phyloP scores from a whole-genome alignment of 441 rosid genomes.

The Eutrema salsugineum region DNA sequence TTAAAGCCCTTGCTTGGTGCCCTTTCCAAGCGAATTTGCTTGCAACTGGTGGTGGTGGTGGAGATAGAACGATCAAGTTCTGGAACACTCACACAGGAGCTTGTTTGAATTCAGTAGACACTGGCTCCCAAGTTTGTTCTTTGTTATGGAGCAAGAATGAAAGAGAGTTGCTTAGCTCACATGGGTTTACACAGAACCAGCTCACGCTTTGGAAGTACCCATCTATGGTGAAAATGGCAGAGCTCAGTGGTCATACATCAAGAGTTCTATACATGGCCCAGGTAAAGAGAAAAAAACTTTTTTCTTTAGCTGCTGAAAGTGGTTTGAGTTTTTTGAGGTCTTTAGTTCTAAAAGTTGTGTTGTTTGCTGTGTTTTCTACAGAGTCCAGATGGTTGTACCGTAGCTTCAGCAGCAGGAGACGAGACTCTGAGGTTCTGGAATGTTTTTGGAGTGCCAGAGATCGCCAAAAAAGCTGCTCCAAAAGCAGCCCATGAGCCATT shows the following conservation, averaged over 20 bases:
- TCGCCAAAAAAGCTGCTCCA: slow-evolving; percentile 40
- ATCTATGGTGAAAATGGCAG: slow-evolving; percentile 33
- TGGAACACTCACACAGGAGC: slow-evolving; percentile 37
- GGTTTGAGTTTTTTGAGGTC: background rate
- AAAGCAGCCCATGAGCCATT: slow-evolving; percentile 48
- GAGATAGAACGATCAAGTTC: slow-evolving; percentile 33
- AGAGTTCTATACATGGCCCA: slow-evolving; percentile 16
- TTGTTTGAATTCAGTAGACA: slow-evolving; percentile 33
- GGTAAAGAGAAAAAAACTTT: slow-evolving; percentile 1
- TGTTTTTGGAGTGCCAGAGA: slow-evolving; percentile 56
- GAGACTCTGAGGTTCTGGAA: slow-evolving; percentile 67
- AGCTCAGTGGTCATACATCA: slow-evolving; percentile 19
- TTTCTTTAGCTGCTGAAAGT: background rate
- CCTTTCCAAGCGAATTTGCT: slow-evolving; percentile 30
- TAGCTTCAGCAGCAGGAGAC: slow-evolving; percentile 65
- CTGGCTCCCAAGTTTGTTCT: slow-evolving; percentile 36
- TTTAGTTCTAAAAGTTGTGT: background rate
- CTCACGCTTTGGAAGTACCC: slow-evolving; percentile 29
- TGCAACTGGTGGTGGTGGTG: slow-evolving; percentile 37
- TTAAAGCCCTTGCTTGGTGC: slow-evolving; percentile 30
- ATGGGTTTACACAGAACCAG: slow-evolving; percentile 30
- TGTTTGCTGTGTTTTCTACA: slow-evolving; percentile 19
- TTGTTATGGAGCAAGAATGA: slow-evolving; percentile 34
- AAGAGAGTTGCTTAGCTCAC: slow-evolving; percentile 39
- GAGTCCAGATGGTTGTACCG: slow-evolving; percentile 71